phyloP scores from a whole-genome alignment of 1,139 yeast genomes.

The Suhomyces ambrosiae region DNA sequence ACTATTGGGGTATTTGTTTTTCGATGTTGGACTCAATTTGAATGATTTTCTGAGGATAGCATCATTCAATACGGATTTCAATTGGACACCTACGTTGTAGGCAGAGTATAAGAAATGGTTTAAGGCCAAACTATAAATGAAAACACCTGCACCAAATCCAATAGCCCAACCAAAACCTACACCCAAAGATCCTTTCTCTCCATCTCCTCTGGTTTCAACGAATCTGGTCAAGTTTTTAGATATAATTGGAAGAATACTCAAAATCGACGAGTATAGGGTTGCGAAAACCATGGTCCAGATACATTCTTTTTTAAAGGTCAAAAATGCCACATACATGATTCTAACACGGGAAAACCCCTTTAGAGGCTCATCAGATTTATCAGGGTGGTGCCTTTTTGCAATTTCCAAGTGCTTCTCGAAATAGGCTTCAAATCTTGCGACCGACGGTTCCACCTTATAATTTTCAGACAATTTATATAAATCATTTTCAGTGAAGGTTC shows the following conservation, averaged over 20 bases:
- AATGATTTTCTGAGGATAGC: conserved; percentile 24
- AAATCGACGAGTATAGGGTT: conserved; percentile 18
- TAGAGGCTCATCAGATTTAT: conserved; percentile 25
- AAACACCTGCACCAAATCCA: background rate
- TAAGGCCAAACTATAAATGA: background rate
- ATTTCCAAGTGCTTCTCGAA: background rate
- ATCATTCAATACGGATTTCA: conserved; percentile 22
- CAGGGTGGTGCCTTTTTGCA: conserved; percentile 1
- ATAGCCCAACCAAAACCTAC: conserved; percentile 6
- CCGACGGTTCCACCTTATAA: conserved; percentile 45
- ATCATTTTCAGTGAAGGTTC: conserved; percentile 68
- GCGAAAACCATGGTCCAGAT: conserved; percentile 23
- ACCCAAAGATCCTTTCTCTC: conserved; percentile 3
- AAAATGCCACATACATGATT: conserved; percentile 24
- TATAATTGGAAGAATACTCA: conserved; percentile 31
- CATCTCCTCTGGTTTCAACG: conserved; percentile 34
- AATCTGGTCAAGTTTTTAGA: conserved; percentile 44
- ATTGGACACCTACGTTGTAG: conserved; percentile 2
- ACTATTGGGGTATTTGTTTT: conserved; percentile 19
- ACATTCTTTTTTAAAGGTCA: conserved; percentile 32
- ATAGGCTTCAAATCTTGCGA: background rate
- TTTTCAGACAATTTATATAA: conserved; percentile 55
- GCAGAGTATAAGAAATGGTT: conserved; percentile 1
- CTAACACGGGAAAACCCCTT: conserved; percentile 14
- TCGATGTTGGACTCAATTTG: conserved; percentile 17